Evolutionary conservation across 345 rosid species (phyloP).

Genomic region (Eucalyptus regnans): DNA sequence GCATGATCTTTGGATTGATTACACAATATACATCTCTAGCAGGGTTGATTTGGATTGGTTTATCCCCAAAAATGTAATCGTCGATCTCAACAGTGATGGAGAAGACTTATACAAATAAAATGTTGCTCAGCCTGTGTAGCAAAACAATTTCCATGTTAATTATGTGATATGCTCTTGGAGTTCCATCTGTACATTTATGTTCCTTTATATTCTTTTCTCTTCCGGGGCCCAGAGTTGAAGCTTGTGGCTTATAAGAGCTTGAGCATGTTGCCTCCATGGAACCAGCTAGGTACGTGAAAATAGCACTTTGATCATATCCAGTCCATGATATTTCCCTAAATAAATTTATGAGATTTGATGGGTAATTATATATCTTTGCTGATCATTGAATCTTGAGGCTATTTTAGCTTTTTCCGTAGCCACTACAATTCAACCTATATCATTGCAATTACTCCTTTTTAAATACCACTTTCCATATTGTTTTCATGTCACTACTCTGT

Average conservation of each 20-base stretch:
- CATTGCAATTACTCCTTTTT: background rate
- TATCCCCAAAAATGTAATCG: background rate
- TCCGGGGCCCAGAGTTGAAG: background rate
- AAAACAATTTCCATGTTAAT: background rate
- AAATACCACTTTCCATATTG: background rate
- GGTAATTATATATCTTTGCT: background rate
- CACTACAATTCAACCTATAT: background rate
- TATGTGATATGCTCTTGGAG: background rate
- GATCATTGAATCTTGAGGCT: background rate
- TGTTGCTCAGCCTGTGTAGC: background rate
- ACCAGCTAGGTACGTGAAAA: background rate
- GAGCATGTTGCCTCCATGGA: background rate
- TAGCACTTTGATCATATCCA: background rate
- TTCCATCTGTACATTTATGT: background rate
- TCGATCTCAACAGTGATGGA: background rate
- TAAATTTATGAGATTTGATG: background rate
- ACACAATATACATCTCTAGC: background rate
- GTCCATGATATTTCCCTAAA: background rate
- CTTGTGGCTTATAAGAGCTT: background rate
- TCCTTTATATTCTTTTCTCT: background rate
- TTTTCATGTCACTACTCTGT: background rate
- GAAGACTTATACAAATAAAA: background rate
- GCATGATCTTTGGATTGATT: background rate
- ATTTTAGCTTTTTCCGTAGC: background rate
- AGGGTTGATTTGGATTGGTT: background rate